Evolutionary conservation across 129 eudicot genomes (phyloP), one percentile per base, ranked within the genome.

Genomic region (Sambucus nigra): DNA sequence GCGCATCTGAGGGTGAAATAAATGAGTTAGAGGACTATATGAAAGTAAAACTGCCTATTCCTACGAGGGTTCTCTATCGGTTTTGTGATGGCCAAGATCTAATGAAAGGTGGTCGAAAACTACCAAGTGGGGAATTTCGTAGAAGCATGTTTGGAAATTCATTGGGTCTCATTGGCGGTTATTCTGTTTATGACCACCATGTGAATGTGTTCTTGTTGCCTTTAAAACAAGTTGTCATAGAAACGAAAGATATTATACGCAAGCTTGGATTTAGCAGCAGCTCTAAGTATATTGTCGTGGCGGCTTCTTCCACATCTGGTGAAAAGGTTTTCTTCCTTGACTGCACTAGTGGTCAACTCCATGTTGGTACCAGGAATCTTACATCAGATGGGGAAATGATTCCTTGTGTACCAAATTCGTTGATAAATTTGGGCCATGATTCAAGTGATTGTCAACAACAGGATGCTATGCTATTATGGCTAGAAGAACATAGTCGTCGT

Each of bases 31-130:
- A 89, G 53, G 61, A 69, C 20, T 59, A 66, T 25, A 57, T 89
- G 60, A 69, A 82, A 63, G 61, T 89, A 8, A 84, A 81, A 44
- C 67, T 89, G 31, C 95, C 98, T 55, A 62, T 76, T 66, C 86
- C 95, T 0, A 79, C 98, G 40, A 68, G 95, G 57, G 63, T 89
- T 35, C 63, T 89, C 7, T 89, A 78, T 64, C 85, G 98, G 0
- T 81, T 89, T 52, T 79, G 80, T 50, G 85, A 84, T 64, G 97
- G 98, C 47, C 95, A 89, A 72, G 80, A 89, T 19, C n/a, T n/a
- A n/a, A n/a, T n/a, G n/a, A n/a, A n/a, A n/a, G n/a, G n/a, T n/a
- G n/a, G n/a, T n/a, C n/a, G n/a, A n/a, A n/a, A n/a, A 35, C 50
- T 29, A 7, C 38, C 20, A 51, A 14, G 20, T 32, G 72, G 68